These are phyloP conservation scores for Aspergillus haitiensis DNA, from an alignment of 495 filamentous ascomycete genomes.

Conservation along the genomic window DNA sequence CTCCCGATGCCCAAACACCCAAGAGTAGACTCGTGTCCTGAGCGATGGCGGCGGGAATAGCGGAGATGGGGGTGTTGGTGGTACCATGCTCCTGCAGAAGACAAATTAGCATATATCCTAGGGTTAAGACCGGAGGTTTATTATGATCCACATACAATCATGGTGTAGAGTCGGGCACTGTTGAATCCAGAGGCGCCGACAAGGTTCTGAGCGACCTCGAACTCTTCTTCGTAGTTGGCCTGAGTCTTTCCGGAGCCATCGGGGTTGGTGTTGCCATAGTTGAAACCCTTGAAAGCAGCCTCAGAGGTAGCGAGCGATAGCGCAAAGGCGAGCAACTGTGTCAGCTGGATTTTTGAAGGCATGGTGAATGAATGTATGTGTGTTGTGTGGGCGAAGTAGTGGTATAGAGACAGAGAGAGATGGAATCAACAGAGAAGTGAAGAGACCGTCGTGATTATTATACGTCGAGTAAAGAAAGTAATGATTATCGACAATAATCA, in stretches of 20 bases:
- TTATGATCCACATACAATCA: constrained; percentile 39
- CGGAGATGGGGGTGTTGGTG: constrained; percentile 58
- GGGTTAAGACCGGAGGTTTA: not conserved
- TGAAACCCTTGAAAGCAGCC: constrained; percentile 71
- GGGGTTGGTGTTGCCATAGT: constrained; percentile 68
- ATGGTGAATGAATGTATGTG: not conserved
- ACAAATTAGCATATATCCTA: constrained; percentile 13
- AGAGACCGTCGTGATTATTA: too few relatives aligned
- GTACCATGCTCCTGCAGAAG: constrained; percentile 52
- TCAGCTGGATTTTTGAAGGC: constrained; percentile 22
- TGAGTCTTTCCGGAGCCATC: constrained; percentile 63
- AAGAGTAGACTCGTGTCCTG: constrained; percentile 71
- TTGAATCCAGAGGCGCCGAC: constrained; percentile 71
- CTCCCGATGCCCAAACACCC: constrained; percentile 75
- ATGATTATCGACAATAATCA: not conserved
- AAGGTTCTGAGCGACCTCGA: constrained; percentile 67
- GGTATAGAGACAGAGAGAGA: not conserved
- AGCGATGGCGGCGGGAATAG: constrained; percentile 78
- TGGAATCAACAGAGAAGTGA: not conserved
- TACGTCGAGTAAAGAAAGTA: not conserved
- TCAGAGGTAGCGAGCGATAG: constrained; percentile 45
- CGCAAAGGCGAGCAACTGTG: constrained; percentile 45
- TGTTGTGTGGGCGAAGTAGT: not conserved
- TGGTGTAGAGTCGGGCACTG: constrained; percentile 67
- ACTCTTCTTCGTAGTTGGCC: constrained; percentile 68